A percentile compares a stretch with the other conserved stretches of the same genome.
Evolutionary conservation across 2,329 filamentous ascomycete genomes (phyloP).

Genomic region (Dactylellina haptotyla): DNA sequence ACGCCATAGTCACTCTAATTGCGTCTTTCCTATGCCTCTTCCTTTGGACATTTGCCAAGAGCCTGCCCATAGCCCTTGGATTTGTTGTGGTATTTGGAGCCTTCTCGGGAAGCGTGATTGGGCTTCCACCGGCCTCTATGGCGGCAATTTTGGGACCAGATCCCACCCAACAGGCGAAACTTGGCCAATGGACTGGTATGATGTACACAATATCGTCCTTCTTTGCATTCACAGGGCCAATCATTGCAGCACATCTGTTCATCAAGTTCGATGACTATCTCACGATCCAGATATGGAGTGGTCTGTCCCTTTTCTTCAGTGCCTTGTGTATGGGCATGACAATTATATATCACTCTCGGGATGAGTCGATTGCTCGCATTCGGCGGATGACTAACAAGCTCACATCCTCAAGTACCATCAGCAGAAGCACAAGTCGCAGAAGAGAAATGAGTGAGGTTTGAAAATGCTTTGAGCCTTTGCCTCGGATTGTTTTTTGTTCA

Average conservation of each 20-base stretch:
- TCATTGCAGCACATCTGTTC: slow-evolving; percentile 40
- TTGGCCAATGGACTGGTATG: slow-evolving; percentile 53
- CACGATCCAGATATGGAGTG: slow-evolving; percentile 46
- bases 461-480: not conserved
- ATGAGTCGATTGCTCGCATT: slow-evolving; percentile 26
- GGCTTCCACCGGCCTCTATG: slow-evolving; percentile 46
- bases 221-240: slow-evolving; percentile 37
- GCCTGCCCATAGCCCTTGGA: slow-evolving; percentile 13
- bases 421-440: slow-evolving; percentile 32
- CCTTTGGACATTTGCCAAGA: slow-evolving; percentile 42
- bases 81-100: slow-evolving; percentile 50
- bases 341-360: slow-evolving; percentile 38
- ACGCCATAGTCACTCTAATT: slow-evolving; percentile 25
- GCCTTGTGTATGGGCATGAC: slow-evolving; percentile 27
- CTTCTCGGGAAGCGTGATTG: slow-evolving; percentile 47
- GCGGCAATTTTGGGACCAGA: slow-evolving; percentile 41
- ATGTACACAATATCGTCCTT: slow-evolving; percentile 51
- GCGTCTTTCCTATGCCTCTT: slow-evolving; percentile 46
- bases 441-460: slow-evolving; percentile 33
- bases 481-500: not conserved
- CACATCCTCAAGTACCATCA: slow-evolving; percentile 32
- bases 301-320: slow-evolving; percentile 40
- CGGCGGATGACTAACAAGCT: slow-evolving; percentile 21
- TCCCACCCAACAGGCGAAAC: slow-evolving; percentile 35
- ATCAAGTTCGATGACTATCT: slow-evolving; percentile 33